Evolutionary conservation across 148 eudicot genomes (phyloP).

Genomic region (Agrostemma githago): DNA sequence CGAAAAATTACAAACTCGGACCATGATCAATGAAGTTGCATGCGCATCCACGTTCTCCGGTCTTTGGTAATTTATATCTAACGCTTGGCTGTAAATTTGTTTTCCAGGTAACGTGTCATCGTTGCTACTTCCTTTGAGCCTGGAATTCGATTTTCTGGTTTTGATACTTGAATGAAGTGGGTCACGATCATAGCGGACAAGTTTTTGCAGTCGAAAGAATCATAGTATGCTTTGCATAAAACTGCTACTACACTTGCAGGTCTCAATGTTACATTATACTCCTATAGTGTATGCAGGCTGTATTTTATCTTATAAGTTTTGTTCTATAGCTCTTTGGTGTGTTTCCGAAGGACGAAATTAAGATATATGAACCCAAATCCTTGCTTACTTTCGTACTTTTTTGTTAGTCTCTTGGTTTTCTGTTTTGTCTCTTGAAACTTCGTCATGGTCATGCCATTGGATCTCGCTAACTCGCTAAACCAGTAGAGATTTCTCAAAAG

Average conservation of each 20-base stretch:
- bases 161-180: background rate
- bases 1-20: no score
- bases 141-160: background rate
- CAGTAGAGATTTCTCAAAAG: no score
- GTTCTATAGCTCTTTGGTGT: background rate
- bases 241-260: background rate
- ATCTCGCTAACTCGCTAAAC: no score
- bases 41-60: background rate
- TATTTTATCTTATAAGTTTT: slow-evolving; percentile 8
- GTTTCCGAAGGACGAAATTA: background rate
- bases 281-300: background rate
- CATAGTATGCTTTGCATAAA: background rate
- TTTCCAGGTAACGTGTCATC: slow-evolving; percentile 17
- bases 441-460: no score
- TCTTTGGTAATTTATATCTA: background rate
- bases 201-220: background rate
- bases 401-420: background rate
- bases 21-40: no score
- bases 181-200: background rate
- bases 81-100: background rate
- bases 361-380: slow-evolving; percentile 1
- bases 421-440: background rate
- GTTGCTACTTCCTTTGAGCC: background rate
- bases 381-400: background rate
- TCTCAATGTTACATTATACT: background rate